phyloP scores from a whole-genome alignment of 1,139 yeast genomes.

The Nematodospora anomalae region DNA sequence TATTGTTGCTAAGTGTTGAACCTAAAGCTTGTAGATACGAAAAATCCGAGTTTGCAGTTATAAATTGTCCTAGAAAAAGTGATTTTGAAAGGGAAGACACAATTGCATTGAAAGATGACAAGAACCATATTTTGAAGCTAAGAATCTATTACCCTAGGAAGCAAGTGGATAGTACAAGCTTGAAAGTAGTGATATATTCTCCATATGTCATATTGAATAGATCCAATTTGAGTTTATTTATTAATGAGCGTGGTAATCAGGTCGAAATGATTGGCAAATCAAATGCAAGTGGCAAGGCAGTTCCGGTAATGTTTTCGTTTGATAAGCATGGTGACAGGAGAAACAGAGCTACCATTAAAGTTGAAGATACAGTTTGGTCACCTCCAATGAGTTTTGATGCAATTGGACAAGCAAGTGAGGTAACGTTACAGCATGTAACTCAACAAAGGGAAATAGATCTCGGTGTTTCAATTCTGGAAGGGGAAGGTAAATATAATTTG shows the following conservation, averaged over 20 bases:
- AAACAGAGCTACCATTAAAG: constrained; percentile 67
- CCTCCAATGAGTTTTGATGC: constrained; percentile 83
- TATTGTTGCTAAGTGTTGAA: constrained; percentile 69
- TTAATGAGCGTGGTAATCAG: constrained; percentile 60
- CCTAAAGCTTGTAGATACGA: constrained; percentile 65
- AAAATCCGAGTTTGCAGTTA: constrained; percentile 78
- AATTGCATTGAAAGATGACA: constrained; percentile 34
- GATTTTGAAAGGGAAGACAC: constrained; percentile 58
- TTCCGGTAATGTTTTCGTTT: constrained; percentile 86
- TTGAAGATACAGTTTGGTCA: constrained; percentile 78
- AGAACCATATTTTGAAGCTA: constrained; percentile 48
- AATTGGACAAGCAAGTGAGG: constrained; percentile 77
- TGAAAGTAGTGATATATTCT: constrained; percentile 68
- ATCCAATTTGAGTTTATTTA: constrained; percentile 65
- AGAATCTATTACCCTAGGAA: constrained; percentile 63
- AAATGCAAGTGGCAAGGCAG: constrained; percentile 24
- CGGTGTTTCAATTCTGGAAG: constrained; percentile 77
- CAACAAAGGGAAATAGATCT: constrained; percentile 69
- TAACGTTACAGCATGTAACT: constrained; percentile 56
- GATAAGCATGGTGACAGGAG: constrained; percentile 56
- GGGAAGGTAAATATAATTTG: constrained; percentile 79
- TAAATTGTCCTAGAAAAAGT: constrained; percentile 58
- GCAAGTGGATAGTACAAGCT: constrained; percentile 45
- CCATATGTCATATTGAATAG: constrained; percentile 84
- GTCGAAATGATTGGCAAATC: constrained; percentile 33